A percentile compares a stretch with the other conserved stretches of the same genome.
phyloP scores from a whole-genome alignment of 139 green algal genomes.

The Limnomonas spitsbergensis region DNA sequence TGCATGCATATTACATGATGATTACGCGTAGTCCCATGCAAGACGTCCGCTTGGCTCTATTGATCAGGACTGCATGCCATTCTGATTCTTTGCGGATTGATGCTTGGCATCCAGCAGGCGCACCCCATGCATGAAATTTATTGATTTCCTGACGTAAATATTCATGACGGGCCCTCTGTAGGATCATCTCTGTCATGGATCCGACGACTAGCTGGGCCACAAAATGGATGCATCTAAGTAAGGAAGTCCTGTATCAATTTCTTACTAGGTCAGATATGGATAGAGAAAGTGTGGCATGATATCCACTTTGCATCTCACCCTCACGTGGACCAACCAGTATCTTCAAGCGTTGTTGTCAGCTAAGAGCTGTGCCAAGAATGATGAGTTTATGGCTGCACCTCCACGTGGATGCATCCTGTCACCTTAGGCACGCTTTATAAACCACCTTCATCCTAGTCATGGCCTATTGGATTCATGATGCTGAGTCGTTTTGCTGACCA shows the following conservation, averaged over 20 bases:
- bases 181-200: slow-evolving; percentile 65
- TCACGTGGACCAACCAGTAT: too few species aligned
- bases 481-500: too few species aligned
- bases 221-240: slow-evolving; percentile 68
- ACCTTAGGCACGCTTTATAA: background rate
- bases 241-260: too few species aligned
- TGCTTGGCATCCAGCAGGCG: background rate
- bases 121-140: background rate
- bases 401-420: background rate
- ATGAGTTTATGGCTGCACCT: background rate
- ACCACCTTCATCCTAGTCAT: background rate
- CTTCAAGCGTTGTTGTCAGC: background rate
- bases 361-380: background rate
- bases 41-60: background rate
- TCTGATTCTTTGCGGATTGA: background rate
- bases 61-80: too few species aligned
- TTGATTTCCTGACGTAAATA: background rate
- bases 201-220: slow-evolving; percentile 60
- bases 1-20: background rate
- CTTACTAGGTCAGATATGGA: background rate
- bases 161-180: slow-evolving; percentile 15
- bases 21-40: background rate
- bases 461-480: too few species aligned
- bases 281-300: background rate
- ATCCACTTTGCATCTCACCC: background rate